phyloP scores from a whole-genome alignment of 1,284 basidiomycete species.

The Anthracocystis panici-leucophaei region DNA sequence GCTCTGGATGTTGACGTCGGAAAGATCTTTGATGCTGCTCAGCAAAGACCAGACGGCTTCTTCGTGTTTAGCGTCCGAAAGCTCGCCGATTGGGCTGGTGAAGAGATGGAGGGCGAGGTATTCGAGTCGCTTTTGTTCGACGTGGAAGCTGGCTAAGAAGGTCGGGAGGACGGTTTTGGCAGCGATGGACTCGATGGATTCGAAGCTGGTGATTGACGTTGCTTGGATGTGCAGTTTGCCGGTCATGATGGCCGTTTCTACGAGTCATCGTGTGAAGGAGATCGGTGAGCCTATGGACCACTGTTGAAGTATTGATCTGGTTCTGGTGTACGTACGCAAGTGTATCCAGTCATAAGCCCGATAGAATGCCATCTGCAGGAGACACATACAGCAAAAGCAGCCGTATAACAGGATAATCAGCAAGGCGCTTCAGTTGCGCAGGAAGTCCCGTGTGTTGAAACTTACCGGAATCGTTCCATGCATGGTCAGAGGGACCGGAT shows the following conservation, averaged over 20 bases:
- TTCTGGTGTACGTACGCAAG: constrained; percentile 13
- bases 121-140: constrained; percentile 42
- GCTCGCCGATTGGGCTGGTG: constrained; percentile 6
- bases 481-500: constrained; percentile 6
- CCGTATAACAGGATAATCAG: not conserved
- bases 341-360: constrained; percentile 29
- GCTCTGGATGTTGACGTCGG: constrained; percentile 13
- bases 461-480: constrained; percentile 17
- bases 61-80: constrained; percentile 19
- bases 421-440: not conserved
- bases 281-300: not conserved
- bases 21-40: constrained; percentile 21
- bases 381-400: not conserved
- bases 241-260: constrained; percentile 35
- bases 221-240: constrained; percentile 15
- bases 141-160: constrained; percentile 15
- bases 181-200: constrained; percentile 14
- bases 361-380: constrained; percentile 20
- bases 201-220: constrained; percentile 6
- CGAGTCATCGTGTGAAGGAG: too few relatives aligned
- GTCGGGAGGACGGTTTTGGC: constrained; percentile 4
- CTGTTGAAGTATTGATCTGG: not conserved
- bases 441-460: not conserved
- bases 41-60: constrained; percentile 30
- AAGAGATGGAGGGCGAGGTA: constrained; percentile 25